Percentiles rank a stretch among this genome's conserved stretches.
phyloP scores from a whole-genome alignment of 208 protist species.

The Chromosphaera perkinsii region DNA sequence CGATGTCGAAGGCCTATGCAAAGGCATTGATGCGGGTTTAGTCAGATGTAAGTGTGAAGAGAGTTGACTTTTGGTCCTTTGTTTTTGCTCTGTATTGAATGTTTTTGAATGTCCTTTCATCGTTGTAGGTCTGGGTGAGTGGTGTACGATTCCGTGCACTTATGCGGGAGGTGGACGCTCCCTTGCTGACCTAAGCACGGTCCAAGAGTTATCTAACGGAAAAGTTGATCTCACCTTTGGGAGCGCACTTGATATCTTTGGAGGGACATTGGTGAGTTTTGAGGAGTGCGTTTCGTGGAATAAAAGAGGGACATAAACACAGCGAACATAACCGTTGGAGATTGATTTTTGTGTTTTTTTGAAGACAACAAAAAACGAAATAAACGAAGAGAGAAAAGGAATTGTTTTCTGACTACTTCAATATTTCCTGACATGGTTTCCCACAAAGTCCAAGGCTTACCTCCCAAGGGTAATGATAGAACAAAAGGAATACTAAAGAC shows the following conservation, averaged over 20 bases:
- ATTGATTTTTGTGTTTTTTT: too few relatives aligned
- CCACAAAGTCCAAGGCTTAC: too few relatives aligned
- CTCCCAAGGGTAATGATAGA: too few relatives aligned
- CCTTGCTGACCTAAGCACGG: constrained; percentile 44
- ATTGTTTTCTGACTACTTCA: too few relatives aligned
- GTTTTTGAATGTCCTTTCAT: neutral
- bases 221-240: constrained; percentile 52
- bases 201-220: constrained; percentile 38
- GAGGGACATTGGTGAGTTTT: constrained; percentile 23
- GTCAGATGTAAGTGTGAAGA: constrained; percentile 9
- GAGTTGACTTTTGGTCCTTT: neutral
- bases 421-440: too few relatives aligned
- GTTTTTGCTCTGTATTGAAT: too few relatives aligned
- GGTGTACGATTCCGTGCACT: constrained; percentile 30
- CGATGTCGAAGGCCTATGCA: constrained; percentile 40
- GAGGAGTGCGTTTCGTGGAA: constrained; percentile 39
- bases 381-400: too few relatives aligned
- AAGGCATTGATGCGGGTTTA: constrained; percentile 40
- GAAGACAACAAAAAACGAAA: too few relatives aligned
- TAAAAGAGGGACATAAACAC: too few relatives aligned
- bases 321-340: too few relatives aligned
- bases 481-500: too few relatives aligned
- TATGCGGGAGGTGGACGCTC: constrained; percentile 49
- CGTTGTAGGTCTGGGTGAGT: neutral
- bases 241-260: constrained; percentile 41